phyloP scores from a whole-genome alignment of 176 grass and related monocot species.

The Cenchrus fungigraminus region DNA sequence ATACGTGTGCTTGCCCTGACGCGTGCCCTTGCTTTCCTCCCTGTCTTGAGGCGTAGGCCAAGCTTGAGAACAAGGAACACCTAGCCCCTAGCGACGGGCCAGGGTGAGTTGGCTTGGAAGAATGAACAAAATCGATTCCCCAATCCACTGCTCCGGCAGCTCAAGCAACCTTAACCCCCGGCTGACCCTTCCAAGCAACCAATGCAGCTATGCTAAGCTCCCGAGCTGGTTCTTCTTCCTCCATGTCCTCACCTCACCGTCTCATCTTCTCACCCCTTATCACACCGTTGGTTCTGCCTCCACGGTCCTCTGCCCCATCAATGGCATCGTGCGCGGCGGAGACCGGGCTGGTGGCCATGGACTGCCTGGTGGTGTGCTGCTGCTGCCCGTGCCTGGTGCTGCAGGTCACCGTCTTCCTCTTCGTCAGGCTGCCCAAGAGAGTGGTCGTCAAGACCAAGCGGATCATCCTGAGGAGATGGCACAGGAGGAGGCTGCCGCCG shows the following conservation, averaged over 20 bases:
- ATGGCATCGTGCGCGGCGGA: constrained; percentile 51
- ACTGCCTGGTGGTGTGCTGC: constrained; percentile 87
- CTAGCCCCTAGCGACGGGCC: constrained; percentile 27
- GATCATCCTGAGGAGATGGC: constrained; percentile 68
- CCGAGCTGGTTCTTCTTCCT: neutral
- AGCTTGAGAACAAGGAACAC: constrained; percentile 45
- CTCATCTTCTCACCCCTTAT: neutral
- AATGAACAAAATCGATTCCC: constrained; percentile 60
- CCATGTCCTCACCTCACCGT: constrained; percentile 29
- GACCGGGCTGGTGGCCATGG: constrained; percentile 66
- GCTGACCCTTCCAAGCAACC: constrained; percentile 49
- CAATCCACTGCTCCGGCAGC: constrained; percentile 47
- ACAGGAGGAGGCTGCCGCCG: constrained; percentile 22
- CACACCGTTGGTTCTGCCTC: neutral
- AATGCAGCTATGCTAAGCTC: constrained; percentile 41
- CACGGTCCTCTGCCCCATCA: neutral
- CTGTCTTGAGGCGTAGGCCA: constrained; percentile 32
- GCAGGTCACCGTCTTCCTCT: constrained; percentile 91
- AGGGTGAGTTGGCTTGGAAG: constrained; percentile 59
- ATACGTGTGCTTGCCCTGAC: constrained; percentile 34
- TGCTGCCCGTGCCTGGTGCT: constrained; percentile 84
- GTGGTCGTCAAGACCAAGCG: constrained; percentile 69
- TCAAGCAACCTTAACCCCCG: constrained; percentile 55
- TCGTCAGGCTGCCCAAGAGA: constrained; percentile 65
- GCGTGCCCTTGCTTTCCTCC: constrained; percentile 42